phyloP scores from a whole-genome alignment of 176 grass and related monocot genomes.

The Cenchrus americanus region DNA sequence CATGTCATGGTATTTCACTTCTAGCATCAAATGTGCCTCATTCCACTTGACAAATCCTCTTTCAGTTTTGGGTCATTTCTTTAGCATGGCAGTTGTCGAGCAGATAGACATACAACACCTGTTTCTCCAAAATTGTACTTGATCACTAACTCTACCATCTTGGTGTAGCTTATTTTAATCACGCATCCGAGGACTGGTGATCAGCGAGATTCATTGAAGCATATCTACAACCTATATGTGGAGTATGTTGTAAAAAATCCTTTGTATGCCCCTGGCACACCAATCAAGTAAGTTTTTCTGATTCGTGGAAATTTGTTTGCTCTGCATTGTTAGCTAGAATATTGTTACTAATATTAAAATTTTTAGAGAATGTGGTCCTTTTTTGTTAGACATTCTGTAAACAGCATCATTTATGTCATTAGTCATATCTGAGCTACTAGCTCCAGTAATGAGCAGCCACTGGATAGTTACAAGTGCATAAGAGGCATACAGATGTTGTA shows the following conservation, averaged over 20 bases:
- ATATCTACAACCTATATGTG: constrained; percentile 94
- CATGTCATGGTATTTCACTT: not conserved
- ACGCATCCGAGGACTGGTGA: constrained; percentile 92
- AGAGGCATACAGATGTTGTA: not conserved
- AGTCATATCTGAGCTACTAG: constrained; percentile 3
- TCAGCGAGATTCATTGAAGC: constrained; percentile 81
- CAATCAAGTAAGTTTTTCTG: constrained; percentile 69
- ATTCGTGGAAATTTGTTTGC: not conserved
- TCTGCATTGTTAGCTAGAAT: constrained; percentile 3
- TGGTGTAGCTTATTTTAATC: constrained; percentile 86
- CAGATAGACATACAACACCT: not conserved
- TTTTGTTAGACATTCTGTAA: not conserved
- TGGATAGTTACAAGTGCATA: not conserved
- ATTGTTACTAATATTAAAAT: not conserved
- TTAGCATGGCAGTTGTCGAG: not conserved
- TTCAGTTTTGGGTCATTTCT: not conserved
- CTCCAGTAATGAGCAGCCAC: constrained; percentile 5
- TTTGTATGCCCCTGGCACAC: constrained; percentile 70
- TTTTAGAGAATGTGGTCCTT: constrained; percentile 12
- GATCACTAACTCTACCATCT: constrained; percentile 22
- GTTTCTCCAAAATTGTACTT: not conserved
- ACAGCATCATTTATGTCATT: constrained; percentile 1
- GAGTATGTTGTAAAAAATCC: constrained; percentile 99
- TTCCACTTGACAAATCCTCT: not conserved
- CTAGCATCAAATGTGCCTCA: not conserved